Evolutionary conservation across 768 basidiomycete species (phyloP), one percentile per base, ranked within the genome.

Genomic region (Rubroboletus satanas): DNA sequence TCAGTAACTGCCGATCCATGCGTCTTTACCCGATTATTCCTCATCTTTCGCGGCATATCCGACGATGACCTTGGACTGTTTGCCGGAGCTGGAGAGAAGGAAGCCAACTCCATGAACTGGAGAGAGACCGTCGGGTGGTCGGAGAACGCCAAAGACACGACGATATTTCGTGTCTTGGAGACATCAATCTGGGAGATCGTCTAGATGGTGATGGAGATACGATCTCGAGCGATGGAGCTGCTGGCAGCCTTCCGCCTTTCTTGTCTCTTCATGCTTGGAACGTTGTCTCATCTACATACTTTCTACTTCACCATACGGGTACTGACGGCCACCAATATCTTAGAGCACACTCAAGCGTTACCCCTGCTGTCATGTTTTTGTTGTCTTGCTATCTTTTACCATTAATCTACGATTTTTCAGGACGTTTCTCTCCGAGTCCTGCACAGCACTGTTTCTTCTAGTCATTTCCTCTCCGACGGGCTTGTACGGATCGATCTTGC

Each of bases 91-190:
- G 89, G 91, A 11, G 91, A 91, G 73, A 93, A 93, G 71, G 91
- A 92, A 68, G 91, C 90, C 31, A 88, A 89, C 57, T 72, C 76
- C 10, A 79, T 80, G 62, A 90, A 92, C 71, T 93, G 91, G 91
- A 75, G 89, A 53, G 87, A 88, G 64, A 72, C 84, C 38, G 82
- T 92, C 43, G 86, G 85, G 23, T 93, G 88, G 87, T 83, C 84
- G 9, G 91, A 93, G 70, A 80, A 85, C 64, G 84, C 84, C 51
- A 90, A 90, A 68, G 90, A 92, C 57, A 64, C 82, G 18, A 74
- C 79, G 15, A 73, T 85, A 68, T 92, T 93, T 74, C 82, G 90
- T 28, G 81, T 93, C 45, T 71, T 93, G 64, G 90, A 93, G 72
- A 85, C 83, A 14, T 86, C 88, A 4, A 77, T 92, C 37, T 75